phyloP scores from a whole-genome alignment of 2,329 filamentous ascomycete species.

The Epicoccum sorghinum region DNA sequence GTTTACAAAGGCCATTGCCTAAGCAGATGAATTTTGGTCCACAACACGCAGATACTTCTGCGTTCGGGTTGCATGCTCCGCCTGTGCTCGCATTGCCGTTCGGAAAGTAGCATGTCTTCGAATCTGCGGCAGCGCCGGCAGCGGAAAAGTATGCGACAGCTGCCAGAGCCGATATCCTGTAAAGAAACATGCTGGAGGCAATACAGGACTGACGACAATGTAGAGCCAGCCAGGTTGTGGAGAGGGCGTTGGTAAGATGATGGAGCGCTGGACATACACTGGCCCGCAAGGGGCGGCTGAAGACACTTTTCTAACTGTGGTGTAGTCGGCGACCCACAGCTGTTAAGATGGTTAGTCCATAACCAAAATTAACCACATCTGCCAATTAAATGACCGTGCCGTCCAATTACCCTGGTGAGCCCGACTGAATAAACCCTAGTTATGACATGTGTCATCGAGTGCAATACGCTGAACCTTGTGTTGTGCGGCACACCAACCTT shows the following conservation, averaged over 20 bases:
- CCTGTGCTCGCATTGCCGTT: conserved; percentile 23
- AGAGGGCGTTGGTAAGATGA: neutral
- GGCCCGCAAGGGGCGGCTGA: neutral
- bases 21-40: conserved; percentile 30
- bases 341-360: conserved; percentile 4
- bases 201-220: neutral
- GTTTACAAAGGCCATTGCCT: conserved; percentile 28
- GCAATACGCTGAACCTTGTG: neutral
- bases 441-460: neutral
- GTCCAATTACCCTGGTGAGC: neutral
- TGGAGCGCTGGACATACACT: neutral
- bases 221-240: neutral
- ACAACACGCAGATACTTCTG: conserved; percentile 28
- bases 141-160: neutral
- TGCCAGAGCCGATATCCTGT: neutral
- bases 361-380: neutral
- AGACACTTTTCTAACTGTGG: conserved; percentile 1
- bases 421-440: neutral
- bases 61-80: conserved; percentile 20
- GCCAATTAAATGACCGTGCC: neutral
- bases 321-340: conserved; percentile 11
- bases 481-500: neutral
- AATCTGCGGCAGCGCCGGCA: conserved; percentile 9
- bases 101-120: conserved; percentile 28
- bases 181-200: conserved; percentile 1